Base-by-base conservation (phyloP, 2,329 filamentous ascomycete genomes). In the Fusarium sp. region DNA sequence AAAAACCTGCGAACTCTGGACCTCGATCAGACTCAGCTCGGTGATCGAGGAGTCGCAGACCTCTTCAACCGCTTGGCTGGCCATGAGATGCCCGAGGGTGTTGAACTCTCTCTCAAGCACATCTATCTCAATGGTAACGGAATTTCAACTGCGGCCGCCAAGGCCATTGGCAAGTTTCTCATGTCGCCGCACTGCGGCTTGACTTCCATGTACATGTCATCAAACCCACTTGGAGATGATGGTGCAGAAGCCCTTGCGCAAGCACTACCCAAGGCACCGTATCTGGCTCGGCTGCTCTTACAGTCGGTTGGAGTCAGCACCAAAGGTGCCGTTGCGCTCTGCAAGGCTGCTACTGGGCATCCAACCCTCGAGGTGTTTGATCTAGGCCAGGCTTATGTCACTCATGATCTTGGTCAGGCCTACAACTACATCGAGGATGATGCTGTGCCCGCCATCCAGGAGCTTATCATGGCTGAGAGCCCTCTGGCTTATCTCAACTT, bases 21-120 rank as follows among this genome's bases (percentile, higher is more conserved):
- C 71, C 76, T 87, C n/a, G 85, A 87, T 65, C 84, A 86, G 71
- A 86, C 84, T 4, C 80, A 86, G 72, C 77, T 87, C 5, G 81
- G 84, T 5, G 81, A 86, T 58, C 78, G 70, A 9, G 85, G 85
- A 57, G 78, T 84, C 15, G 78, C 80, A 3, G 73, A 77, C 33
- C 74, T 86, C 3, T 86, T 86, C 74, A 69, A 66, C 7, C 74
- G 74, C 13, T 72, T 85, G 45, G 77, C 77, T 6, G 66, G 60
- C 14, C 74, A 78, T 49, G 50, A 78, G 22, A 68, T 70, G 44
- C 65, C 71, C 2, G 73, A 78, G 33, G 75, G 73, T 10, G 56
- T 46, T 39, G 72, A 69, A 48, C 68, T 81, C 5, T 68, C 78
- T n/a, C 73, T 82, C 40, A 73, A 76, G 43, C 72, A 81, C 52